Evolutionary conservation across 2,329 filamentous ascomycete genomes (phyloP), one percentile per base, ranked within the genome.

Genomic region (Penicillium sp.): DNA sequence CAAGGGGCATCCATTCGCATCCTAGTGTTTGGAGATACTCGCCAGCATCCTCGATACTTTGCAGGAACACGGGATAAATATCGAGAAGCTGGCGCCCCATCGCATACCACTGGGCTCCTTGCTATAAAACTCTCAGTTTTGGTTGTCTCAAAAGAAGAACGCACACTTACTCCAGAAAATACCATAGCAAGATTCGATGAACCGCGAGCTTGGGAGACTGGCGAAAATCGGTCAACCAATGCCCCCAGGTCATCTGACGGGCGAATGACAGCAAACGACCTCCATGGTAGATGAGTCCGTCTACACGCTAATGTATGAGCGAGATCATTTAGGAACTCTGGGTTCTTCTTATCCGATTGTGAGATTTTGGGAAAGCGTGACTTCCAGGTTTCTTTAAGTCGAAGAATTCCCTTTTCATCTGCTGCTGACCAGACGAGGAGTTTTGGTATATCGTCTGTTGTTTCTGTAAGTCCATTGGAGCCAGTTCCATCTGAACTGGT

Each of bases 71-170:
- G 2, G 60, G 52, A 54, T 66, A 66, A 2, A 33, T 23, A 33
- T 44, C 13, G 6, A 70, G 33, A 13, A 70, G 51, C 48, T 67
- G 59, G 13, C 52, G n/a, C 1, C 69, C 70, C 69, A 73, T 71
- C 13, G 57, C 57, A 53, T 58, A 39, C 68, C 68, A 72, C 33
- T 71, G 68, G 25, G 69, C 69, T 36, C 69, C 69, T 55, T 72
- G 69, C 38, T 58, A 35, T 17, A 21, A 10, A 12, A 51, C 21
- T 6, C 8, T 57, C 27, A 59, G 57, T 35, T n/a, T 48, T 44
- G 13, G 7, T 35, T 12, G 21, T 38, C 39, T 21, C 21, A 21
- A 36, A 44, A 45, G 2, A 58, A n/a, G 23, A 45, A 33, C 2
- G 7, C 31, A 38, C 12, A 33, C 38, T 42, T 41, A 51, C 49